Base-by-base conservation (phyloP, 352 stramenopile genomes). In the Phytopythium kandeliae region DNA sequence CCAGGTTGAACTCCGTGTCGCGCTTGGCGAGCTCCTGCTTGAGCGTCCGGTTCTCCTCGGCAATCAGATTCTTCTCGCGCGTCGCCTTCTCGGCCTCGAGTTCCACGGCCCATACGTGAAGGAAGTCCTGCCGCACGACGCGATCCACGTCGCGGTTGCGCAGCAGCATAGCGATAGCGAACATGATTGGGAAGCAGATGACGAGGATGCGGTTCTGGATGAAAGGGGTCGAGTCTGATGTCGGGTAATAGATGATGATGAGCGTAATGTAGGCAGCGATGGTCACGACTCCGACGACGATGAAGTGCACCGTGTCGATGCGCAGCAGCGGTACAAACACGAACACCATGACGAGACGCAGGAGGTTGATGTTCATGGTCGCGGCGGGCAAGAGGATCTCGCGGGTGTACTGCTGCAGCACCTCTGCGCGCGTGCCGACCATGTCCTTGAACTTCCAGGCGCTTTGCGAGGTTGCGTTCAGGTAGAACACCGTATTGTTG, bases 301-400 rank as follows among this genome's bases (percentile, higher is more conserved):
- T 54, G 25, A 88, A 92, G 55, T 90, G 77, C 19, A 81, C 45
- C 16, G 82, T 87, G 58, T 89, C 78, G 49, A 92, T 83, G 15
- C 78, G 74, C 25, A 92, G 61, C 36, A 92, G 62, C 17, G 82
- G 77, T 22, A 81, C 74, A 41, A 88, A 82, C 11, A 88, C 76
- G 24, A 89, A 86, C 1, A 90, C 65, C 62, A 92, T 83, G 38
- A 92, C 78, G 22, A 86, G 48, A 7, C 78, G 77, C 16, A 92
- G 58, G 46, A 92, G 50, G 52, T 89, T 92, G 49, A 87, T 84
- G 67, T 90, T 92, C 65, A 90, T 84, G 45, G 77, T 86, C 25
- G 74, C 78, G 1, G 78, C 64, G 5, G 80, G 75, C 1, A 89
- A 59, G 34, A 89, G 56, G 33, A 89, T 71, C 33, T 84, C 65